Evolutionary conservation across 1,284 basidiomycete species (phyloP).

Genomic region (Entoloma clypeatum): DNA sequence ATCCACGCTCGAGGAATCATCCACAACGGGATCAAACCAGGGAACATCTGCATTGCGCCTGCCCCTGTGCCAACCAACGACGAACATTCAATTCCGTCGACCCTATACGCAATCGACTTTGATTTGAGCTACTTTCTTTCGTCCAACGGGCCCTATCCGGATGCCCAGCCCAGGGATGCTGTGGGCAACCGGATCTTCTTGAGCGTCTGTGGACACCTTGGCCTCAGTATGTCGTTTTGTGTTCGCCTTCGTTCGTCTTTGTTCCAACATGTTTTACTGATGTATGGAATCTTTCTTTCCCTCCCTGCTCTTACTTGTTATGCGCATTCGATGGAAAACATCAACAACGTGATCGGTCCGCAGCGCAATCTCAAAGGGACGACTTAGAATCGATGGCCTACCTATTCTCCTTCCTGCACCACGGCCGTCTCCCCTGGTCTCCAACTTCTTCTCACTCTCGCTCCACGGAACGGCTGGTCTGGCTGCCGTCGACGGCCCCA

Average conservation of each 20-base stretch:
- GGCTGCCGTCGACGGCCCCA: background rate
- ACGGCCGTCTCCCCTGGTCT: slow-evolving; percentile 26
- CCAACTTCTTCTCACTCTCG: background rate
- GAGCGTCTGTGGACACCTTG: slow-evolving; percentile 28
- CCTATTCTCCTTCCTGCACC: slow-evolving; percentile 26
- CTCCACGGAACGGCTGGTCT: background rate
- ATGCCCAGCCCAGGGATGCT: slow-evolving; percentile 14
- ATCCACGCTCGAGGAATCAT: slow-evolving; percentile 25
- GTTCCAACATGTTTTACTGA: background rate
- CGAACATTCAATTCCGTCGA: slow-evolving; percentile 2
- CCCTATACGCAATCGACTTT: slow-evolving; percentile 27
- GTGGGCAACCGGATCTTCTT: slow-evolving; percentile 28
- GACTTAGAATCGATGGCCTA: slow-evolving; percentile 32
- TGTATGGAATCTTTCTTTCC: background rate
- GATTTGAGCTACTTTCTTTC: slow-evolving; percentile 21
- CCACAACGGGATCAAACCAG: slow-evolving; percentile 30
- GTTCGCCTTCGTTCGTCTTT: background rate
- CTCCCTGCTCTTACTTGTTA: background rate
- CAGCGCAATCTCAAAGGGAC: slow-evolving; percentile 30
- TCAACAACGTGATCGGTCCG: no score
- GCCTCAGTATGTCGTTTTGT: slow-evolving; percentile 25
- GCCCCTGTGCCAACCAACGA: background rate
- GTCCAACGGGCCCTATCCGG: slow-evolving; percentile 15
- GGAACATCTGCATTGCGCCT: slow-evolving; percentile 26
- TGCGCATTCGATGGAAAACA: no score